Base-by-base conservation (phyloP, 129 eudicot species). In the Pulicaria dysenterica region DNA sequence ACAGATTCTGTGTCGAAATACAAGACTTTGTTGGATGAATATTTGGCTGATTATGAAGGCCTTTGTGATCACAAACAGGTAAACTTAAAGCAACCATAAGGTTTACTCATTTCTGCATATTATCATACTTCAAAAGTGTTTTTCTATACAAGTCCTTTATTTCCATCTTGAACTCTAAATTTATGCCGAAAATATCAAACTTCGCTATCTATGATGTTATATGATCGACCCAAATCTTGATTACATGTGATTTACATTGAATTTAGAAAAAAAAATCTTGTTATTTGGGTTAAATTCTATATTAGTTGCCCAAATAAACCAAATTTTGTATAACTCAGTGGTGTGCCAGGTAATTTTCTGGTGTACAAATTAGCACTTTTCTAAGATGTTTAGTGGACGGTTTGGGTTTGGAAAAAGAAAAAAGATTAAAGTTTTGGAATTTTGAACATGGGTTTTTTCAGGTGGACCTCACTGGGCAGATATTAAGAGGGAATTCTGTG, bases 41-140 rank as follows among this genome's bases (percentile, higher is more conserved):
- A 82, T 83, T 77, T 90, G 68, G 84, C 82, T 58, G 96, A 86
- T 78, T 90, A 90, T 76, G 85, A 86, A 79, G 94, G 85, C 15
- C 45, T 95, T 15, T 95, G 99, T 83, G 80, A 84, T 8, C 72
- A 84, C 45, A 90, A 81, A 63, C 91, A 95, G 99, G 97, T 95
- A 69, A 69, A 39, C 67, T 60, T 60, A 7, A 5, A 60, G 4
- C 46, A 3, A 44, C 37, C 66, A 60, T 13, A 14, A 37, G 8
- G 42, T 8, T 58, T n/a, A n/a, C n/a, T n/a, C n/a, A n/a, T n/a
- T n/a, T n/a, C n/a, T n/a, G n/a, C n/a, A n/a, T n/a, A n/a, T n/a
- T n/a, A n/a, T n/a, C n/a, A 34, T 8, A 58, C 9, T 34, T 36
- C 39, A 5, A 37, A 37, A 5, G 14, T 6, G 24, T 61, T n/a